These are phyloP conservation scores for Lenzites betulinus DNA, from an alignment of 768 basidiomycete species.

Conservation along the genomic window DNA sequence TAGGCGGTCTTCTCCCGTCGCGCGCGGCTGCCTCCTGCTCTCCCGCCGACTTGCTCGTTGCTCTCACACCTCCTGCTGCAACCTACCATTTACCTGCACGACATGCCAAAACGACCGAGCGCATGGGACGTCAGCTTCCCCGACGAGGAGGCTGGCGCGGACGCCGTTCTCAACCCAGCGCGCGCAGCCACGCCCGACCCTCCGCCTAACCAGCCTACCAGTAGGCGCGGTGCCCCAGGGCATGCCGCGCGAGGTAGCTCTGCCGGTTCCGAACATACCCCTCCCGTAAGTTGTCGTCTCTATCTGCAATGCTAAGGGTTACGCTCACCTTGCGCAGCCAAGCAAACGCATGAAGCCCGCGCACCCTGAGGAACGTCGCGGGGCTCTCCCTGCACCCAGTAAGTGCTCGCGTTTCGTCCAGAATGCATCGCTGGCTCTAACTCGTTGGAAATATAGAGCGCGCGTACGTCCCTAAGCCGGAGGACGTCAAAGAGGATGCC, in stretches of 20 bases:
- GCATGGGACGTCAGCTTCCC: background rate
- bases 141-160: background rate
- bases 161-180: background rate
- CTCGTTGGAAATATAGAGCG: background rate
- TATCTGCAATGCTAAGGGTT: background rate
- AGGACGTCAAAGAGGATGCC: slow-evolving; percentile 16
- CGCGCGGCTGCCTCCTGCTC: background rate
- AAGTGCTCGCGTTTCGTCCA: background rate
- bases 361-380: background rate
- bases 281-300: background rate
- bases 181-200: background rate
- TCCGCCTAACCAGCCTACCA: background rate
- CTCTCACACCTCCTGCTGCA: background rate
- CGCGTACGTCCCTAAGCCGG: background rate
- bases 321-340: background rate
- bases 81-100: background rate
- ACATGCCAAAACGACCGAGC: background rate
- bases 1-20: background rate
- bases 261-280: background rate
- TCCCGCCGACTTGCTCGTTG: no score
- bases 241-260: background rate
- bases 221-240: background rate
- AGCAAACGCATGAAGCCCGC: background rate
- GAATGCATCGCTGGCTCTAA: background rate
- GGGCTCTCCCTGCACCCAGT: background rate